These are phyloP conservation scores for Apostasia shenzhenica DNA, from an alignment of 106 monocot species.

Conservation along the genomic window DNA sequence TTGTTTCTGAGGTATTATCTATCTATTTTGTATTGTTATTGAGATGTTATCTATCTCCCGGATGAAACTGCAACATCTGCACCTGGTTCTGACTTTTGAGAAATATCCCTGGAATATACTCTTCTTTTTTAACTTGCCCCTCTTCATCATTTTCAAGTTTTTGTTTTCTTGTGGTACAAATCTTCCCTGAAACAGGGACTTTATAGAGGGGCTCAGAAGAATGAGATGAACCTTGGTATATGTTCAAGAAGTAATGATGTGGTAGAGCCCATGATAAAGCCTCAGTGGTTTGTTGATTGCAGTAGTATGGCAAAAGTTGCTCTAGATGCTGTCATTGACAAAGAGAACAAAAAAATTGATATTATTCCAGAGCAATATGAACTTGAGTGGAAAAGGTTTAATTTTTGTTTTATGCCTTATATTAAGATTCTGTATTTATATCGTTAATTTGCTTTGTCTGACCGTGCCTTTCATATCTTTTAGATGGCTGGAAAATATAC, in stretches of 20 bases:
- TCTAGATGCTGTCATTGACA: conserved; percentile 69
- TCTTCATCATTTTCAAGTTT: no score
- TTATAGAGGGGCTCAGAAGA: conserved; percentile 70
- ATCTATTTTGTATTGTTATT: no score
- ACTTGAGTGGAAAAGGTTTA: conserved; percentile 82
- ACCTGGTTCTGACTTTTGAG: no score
- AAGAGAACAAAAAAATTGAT: conserved; percentile 66
- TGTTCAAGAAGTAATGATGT: conserved; percentile 95
- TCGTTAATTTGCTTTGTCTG: not conserved
- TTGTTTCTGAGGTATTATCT: no score
- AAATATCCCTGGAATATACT: no score
- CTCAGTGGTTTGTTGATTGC: conserved; percentile 96
- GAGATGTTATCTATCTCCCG: no score
- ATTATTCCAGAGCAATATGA: conserved; percentile 92
- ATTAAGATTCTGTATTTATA: not conserved
- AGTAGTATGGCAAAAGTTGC: conserved; percentile 72
- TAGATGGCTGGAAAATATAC: conserved; percentile 95
- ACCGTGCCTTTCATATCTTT: not conserved
- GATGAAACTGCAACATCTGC: no score
- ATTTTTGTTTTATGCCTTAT: not conserved
- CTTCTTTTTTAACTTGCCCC: no score
- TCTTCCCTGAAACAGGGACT: conserved; percentile 46
- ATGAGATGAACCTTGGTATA: conserved; percentile 85
- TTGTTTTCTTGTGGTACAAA: not conserved
- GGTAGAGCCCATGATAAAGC: conserved; percentile 93